Conservation (phyloP, 805 yeast genomes). For the Myxozyma melibiosi region DNA sequence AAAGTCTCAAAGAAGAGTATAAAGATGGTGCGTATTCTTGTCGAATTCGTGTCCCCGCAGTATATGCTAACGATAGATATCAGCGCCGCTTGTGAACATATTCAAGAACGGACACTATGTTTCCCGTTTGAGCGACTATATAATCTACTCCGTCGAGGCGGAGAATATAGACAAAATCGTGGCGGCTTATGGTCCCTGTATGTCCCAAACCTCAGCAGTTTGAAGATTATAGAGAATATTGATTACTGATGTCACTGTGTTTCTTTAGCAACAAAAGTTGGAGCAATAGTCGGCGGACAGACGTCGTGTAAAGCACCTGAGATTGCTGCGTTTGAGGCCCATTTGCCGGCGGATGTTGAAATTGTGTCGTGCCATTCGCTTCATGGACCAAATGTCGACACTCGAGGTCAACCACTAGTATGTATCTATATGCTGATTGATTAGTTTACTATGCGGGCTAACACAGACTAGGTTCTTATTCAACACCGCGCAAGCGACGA, state of each 20-base stretch:
- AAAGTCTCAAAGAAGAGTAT: constrained; percentile 48
- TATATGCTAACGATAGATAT: constrained; percentile 34
- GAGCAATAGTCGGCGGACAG: constrained; percentile 96
- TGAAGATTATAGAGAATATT: too few species aligned
- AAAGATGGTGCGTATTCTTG: constrained; percentile 41
- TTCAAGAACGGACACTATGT: constrained; percentile 81
- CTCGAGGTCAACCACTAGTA: constrained; percentile 89
- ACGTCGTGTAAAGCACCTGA: constrained; percentile 94
- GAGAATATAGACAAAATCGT: constrained; percentile 77
- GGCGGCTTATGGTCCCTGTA: constrained; percentile 70
- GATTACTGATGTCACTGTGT: too few species aligned
- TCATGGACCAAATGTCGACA: constrained; percentile 90
- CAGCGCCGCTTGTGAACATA: constrained; percentile 48
- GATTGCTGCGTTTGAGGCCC: constrained; percentile 76
- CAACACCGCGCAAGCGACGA: constrained; percentile 66
- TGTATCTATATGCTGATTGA: not conserved
- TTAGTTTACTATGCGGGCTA: not conserved
- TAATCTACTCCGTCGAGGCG: constrained; percentile 92
- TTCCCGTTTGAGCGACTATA: constrained; percentile 76
- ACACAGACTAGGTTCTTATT: constrained; percentile 52
- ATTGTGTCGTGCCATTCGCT: constrained; percentile 87
- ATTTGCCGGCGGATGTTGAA: constrained; percentile 75
- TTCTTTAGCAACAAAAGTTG: constrained; percentile 64
- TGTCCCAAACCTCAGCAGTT: constrained; percentile 2
- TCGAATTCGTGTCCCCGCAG: too few species aligned